A percentile compares a stretch with the other conserved stretches of the same genome.
Conservation (phyloP, 2,329 filamentous ascomycete genomes). For the Bertia moriformis region DNA sequence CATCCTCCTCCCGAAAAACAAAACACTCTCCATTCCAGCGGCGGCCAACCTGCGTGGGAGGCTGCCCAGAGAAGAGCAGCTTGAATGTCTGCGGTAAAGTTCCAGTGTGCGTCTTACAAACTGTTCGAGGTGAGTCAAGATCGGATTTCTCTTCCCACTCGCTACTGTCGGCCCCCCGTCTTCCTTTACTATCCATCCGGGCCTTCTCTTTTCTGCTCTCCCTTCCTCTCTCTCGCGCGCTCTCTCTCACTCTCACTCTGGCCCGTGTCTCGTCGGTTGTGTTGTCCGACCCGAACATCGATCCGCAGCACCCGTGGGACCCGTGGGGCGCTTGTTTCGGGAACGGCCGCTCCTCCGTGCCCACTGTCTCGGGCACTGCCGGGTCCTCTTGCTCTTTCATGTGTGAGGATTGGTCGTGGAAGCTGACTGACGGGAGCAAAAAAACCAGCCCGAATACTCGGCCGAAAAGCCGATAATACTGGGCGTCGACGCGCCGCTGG, state of each 20-base stretch:
- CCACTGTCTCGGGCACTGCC: too few species aligned
- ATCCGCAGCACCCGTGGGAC: too few species aligned
- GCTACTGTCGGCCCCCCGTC: too few species aligned
- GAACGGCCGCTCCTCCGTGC: too few species aligned
- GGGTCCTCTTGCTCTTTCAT: too few species aligned
- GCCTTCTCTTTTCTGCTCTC: background rate
- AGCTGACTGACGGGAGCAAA: constrained; percentile 1
- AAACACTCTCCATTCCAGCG: background rate
- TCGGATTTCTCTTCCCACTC: too few species aligned
- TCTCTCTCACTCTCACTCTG: constrained; percentile 2
- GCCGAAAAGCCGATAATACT: constrained; percentile 33
- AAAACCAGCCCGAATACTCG: constrained; percentile 32
- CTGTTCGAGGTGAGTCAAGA: constrained; percentile 40
- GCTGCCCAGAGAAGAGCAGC: constrained; percentile 17
- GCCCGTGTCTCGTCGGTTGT: background rate
- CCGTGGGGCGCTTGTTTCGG: too few species aligned
- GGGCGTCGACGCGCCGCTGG: constrained; percentile 40
- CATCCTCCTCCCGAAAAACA: too few species aligned
- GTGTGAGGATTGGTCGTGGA: too few species aligned
- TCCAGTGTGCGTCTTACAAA: constrained; percentile 39
- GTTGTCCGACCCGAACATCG: too few species aligned
- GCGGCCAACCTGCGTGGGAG: background rate
- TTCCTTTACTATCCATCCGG: too few species aligned
- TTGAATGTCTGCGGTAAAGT: constrained; percentile 44
- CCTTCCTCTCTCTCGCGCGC: constrained; percentile 1